Conservation (phyloP, 495 filamentous ascomycete genomes). For the Aspergillus egyptiacus region DNA sequence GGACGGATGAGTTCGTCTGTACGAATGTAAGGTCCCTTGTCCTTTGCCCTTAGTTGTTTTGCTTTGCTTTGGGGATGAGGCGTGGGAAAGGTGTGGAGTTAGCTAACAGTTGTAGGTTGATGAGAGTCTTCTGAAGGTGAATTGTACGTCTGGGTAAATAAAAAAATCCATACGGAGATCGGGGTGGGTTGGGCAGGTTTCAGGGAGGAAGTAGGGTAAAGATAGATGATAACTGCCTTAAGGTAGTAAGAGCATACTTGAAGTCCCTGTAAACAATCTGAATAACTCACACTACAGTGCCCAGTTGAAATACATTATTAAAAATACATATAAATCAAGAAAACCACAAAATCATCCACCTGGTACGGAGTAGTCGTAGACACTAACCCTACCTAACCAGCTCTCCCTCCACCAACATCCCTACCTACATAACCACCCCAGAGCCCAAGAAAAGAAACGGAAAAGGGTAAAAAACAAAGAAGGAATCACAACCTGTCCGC, state of each 20-base stretch:
- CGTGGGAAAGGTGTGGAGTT: too few species aligned
- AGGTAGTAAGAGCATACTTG: too few species aligned
- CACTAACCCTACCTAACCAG: too few species aligned
- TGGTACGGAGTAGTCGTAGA: too few species aligned
- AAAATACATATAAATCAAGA: too few species aligned
- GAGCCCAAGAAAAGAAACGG: not conserved
- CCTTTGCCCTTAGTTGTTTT: not conserved
- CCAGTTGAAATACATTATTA: too few species aligned
- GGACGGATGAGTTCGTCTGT: constrained; percentile 46
- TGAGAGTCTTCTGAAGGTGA: constrained; percentile 35
- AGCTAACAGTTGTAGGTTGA: constrained; percentile 28
- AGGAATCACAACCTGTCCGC: constrained; percentile 22
- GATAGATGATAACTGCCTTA: not conserved
- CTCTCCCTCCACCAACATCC: too few species aligned
- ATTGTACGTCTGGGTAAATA: constrained; percentile 44
- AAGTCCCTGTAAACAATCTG: too few species aligned
- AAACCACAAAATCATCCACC: too few species aligned
- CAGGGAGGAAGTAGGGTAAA: not conserved
- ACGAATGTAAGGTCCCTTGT: constrained; percentile 40
- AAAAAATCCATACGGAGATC: not conserved
- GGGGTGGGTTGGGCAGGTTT: too few species aligned
- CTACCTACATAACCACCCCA: not conserved
- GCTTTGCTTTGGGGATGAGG: too few species aligned
- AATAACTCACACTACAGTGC: too few species aligned
- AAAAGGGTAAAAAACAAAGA: not conserved